phyloP scores from a whole-genome alignment of 2,329 filamentous ascomycete genomes.

The Macrophomina pseudophaseolina region DNA sequence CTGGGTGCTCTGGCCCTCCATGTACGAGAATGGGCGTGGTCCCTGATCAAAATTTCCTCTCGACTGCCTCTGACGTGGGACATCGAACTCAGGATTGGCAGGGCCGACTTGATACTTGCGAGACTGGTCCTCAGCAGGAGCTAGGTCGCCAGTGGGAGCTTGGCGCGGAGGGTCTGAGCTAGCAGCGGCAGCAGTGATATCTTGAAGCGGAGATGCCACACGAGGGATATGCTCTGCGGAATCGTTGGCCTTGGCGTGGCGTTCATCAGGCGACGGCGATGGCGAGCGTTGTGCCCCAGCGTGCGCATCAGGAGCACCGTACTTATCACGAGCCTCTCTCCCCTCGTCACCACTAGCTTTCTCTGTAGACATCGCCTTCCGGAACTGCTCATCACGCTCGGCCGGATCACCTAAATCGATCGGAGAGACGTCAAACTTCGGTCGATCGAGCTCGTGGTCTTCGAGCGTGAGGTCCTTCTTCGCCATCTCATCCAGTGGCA shows the following conservation, averaged over 20 bases:
- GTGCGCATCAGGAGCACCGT: neutral
- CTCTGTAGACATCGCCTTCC: neutral
- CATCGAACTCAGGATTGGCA: neutral
- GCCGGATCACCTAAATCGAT: neutral
- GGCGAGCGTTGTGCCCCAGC: neutral
- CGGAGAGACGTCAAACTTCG: constrained; percentile 10
- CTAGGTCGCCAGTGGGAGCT: neutral
- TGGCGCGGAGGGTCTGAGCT: neutral
- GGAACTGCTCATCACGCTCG: neutral
- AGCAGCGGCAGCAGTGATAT: constrained; percentile 10
- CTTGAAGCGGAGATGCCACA: constrained; percentile 8
- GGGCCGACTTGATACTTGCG: constrained; percentile 17
- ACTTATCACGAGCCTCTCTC: neutral
- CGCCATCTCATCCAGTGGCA: constrained; percentile 25
- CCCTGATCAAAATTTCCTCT: neutral
- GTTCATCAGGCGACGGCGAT: neutral
- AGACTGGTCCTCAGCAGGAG: neutral
- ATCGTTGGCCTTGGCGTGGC: neutral
- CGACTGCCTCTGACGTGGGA: neutral
- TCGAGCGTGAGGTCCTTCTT: constrained; percentile 18
- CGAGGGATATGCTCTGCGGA: neutral
- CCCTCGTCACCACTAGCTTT: neutral
- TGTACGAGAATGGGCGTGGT: constrained; percentile 12
- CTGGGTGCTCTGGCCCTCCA: constrained; percentile 19
- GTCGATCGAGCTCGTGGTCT: constrained; percentile 15